phyloP scores from a whole-genome alignment of 2,329 filamentous ascomycete species.

The Alternaria angustiovoidea region DNA sequence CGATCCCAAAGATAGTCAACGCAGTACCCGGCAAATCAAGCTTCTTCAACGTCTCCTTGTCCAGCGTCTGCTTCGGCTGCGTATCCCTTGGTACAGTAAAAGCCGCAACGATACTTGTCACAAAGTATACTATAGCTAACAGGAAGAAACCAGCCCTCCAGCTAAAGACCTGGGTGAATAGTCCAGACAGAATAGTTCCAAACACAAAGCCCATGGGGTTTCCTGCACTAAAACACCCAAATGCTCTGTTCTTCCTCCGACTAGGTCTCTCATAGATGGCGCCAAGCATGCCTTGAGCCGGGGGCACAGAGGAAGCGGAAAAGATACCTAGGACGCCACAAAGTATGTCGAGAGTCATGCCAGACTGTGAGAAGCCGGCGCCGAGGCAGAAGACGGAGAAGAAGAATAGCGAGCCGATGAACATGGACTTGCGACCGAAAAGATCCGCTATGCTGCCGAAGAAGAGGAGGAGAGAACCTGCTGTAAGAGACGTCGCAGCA shows the following conservation, averaged over 20 bases:
- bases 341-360: constrained; percentile 68
- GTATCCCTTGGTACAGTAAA: constrained; percentile 69
- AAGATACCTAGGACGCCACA: constrained; percentile 71
- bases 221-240: constrained; percentile 68
- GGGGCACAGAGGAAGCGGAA: constrained; percentile 69
- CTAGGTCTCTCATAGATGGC: constrained; percentile 69
- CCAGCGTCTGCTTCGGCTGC: constrained; percentile 56
- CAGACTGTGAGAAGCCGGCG: constrained; percentile 66
- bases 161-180: constrained; percentile 67
- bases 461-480: constrained; percentile 70
- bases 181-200: constrained; percentile 67
- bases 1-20: constrained; percentile 70
- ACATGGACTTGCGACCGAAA: constrained; percentile 69
- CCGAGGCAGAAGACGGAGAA: constrained; percentile 66
- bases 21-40: constrained; percentile 69
- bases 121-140: constrained; percentile 69
- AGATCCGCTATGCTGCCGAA: constrained; percentile 72
- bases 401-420: constrained; percentile 66
- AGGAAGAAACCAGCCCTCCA: constrained; percentile 72
- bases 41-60: constrained; percentile 59
- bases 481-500: constrained; percentile 68
- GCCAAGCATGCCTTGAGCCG: constrained; percentile 70
- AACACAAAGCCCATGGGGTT: constrained; percentile 66
- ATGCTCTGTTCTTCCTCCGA: constrained; percentile 69
- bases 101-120: constrained; percentile 65